Conservation (phyloP, 495 filamentous ascomycete genomes). For the Neurospora discreta region DNA sequence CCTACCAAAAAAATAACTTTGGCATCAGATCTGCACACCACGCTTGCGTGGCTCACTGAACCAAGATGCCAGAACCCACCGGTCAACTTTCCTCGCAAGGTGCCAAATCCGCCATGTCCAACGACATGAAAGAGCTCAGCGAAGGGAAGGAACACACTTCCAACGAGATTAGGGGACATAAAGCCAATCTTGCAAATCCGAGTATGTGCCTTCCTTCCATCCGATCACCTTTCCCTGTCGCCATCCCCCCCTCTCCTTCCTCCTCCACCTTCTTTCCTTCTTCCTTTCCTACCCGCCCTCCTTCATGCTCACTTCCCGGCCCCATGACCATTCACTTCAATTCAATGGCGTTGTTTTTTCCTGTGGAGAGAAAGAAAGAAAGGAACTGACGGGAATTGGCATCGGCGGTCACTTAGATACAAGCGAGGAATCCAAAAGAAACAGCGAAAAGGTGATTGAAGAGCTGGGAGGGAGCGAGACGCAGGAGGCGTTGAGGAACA, state of each 20-base stretch:
- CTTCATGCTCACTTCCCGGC: too few species aligned
- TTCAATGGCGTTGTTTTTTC: too few species aligned
- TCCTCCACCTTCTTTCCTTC: neutral
- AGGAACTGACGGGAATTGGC: neutral
- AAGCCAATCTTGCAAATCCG: constrained; percentile 19
- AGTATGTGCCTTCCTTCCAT: constrained; percentile 1
- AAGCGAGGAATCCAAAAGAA: constrained; percentile 18
- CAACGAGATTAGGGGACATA: constrained; percentile 19
- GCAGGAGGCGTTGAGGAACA: constrained; percentile 14
- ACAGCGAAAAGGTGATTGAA: constrained; percentile 13
- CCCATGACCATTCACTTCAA: too few species aligned
- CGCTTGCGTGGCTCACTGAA: neutral
- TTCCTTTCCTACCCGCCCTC: neutral
- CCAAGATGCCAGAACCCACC: neutral
- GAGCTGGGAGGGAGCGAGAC: constrained; percentile 17
- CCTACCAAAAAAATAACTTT: neutral
- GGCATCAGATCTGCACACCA: neutral
- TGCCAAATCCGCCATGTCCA: constrained; percentile 26
- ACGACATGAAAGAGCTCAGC: constrained; percentile 29
- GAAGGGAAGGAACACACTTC: constrained; percentile 25
- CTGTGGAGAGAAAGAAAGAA: too few species aligned
- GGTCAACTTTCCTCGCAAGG: constrained; percentile 21
- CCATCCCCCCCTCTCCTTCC: neutral
- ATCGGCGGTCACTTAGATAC: constrained; percentile 7
- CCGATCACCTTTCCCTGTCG: neutral